Evolutionary conservation across 1,139 yeast species (phyloP).

Genomic region (Kurtzmaniella natalensis): DNA sequence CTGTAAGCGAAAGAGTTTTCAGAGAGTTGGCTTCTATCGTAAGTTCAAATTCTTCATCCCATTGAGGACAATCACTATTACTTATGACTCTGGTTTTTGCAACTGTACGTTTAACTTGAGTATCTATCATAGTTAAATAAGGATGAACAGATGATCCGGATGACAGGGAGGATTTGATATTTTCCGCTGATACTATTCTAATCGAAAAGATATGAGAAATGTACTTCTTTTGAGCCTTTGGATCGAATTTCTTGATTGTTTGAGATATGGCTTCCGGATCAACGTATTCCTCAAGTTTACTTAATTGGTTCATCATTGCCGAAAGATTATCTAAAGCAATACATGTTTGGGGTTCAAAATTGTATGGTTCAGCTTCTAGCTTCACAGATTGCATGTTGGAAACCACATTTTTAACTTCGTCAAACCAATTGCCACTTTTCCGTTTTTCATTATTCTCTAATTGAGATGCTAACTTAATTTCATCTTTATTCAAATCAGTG

Average conservation of each 20-base stretch:
- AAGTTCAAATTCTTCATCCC: constrained; percentile 87
- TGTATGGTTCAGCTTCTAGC: constrained; percentile 47
- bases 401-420: constrained; percentile 45
- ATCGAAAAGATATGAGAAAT: constrained; percentile 62
- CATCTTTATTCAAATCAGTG: constrained; percentile 46
- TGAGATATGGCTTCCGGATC: constrained; percentile 60
- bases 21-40: constrained; percentile 36
- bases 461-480: constrained; percentile 19
- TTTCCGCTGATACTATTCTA: constrained; percentile 65
- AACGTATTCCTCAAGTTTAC: constrained; percentile 55
- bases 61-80: constrained; percentile 66
- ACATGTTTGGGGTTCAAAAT: constrained; percentile 63
- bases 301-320: constrained; percentile 54
- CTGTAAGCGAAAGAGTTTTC: constrained; percentile 50
- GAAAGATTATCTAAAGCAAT: constrained; percentile 72
- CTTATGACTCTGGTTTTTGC: constrained; percentile 69
- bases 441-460: constrained; percentile 21
- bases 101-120: constrained; percentile 50
- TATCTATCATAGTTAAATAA: constrained; percentile 65
- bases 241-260: constrained; percentile 33
- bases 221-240: constrained; percentile 26
- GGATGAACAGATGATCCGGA: constrained; percentile 56
- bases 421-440: constrained; percentile 35
- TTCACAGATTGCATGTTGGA: constrained; percentile 33
- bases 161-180: constrained; percentile 44